A percentile compares a stretch with the other conserved stretches of the same genome.
phyloP scores from a whole-genome alignment of 2,329 filamentous ascomycete genomes.

The Aspergillus calidoustus region DNA sequence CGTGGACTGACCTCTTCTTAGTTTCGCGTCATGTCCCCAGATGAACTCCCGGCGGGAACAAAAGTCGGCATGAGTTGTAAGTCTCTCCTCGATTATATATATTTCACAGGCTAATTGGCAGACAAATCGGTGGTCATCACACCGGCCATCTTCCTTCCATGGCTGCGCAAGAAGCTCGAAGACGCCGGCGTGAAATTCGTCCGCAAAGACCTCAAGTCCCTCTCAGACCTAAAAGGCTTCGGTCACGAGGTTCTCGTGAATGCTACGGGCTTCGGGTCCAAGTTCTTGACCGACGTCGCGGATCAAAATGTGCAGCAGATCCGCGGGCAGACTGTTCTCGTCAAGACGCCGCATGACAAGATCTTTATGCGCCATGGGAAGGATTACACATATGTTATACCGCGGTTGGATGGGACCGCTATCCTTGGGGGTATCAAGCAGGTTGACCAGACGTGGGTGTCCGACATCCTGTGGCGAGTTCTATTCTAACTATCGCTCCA shows the following conservation, averaged over 20 bases:
- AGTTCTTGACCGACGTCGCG: conserved; percentile 23
- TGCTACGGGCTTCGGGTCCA: conserved; percentile 27
- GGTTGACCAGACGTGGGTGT: conserved; percentile 2
- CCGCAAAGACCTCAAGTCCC: conserved; percentile 20
- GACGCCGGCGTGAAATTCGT: conserved; percentile 28
- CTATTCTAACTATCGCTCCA: background rate
- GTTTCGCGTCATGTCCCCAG: background rate
- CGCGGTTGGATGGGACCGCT: conserved; percentile 15
- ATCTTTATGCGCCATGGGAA: conserved; percentile 16
- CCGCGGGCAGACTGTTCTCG: conserved; percentile 26
- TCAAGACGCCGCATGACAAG: background rate
- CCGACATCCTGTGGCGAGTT: background rate
- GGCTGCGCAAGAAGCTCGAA: conserved; percentile 14
- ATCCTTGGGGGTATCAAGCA: conserved; percentile 16
- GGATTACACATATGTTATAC: conserved; percentile 14
- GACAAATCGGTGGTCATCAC: conserved; percentile 11
- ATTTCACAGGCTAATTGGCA: background rate
- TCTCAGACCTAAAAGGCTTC: conserved; percentile 25
- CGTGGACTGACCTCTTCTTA: background rate
- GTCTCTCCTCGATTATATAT: background rate
- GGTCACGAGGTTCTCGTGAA: conserved; percentile 33
- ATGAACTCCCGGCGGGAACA: background rate
- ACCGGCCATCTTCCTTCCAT: conserved; percentile 10
- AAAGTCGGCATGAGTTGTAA: conserved; percentile 1
- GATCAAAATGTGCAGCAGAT: conserved; percentile 24